Evolutionary conservation across 164 flowering plant genomes (phyloP).

Genomic region (Brasenia schreberi): DNA sequence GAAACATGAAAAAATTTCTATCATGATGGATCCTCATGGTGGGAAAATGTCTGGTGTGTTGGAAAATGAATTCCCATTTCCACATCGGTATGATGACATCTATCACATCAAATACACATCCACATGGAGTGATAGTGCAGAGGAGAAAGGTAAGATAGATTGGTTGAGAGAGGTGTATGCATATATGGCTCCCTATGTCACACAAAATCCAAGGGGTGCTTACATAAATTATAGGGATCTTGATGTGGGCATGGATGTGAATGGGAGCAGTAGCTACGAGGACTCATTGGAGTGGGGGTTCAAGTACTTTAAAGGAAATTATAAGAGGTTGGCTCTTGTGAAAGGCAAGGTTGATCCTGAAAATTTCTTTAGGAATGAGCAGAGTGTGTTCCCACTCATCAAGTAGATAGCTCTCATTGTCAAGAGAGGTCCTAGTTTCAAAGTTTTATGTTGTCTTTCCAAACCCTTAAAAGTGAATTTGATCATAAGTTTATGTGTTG

Average conservation of each 20-base stretch:
- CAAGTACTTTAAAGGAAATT: constrained; percentile 17
- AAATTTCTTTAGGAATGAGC: constrained; percentile 13
- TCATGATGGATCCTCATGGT: constrained; percentile 21
- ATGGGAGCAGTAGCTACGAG: constrained; percentile 4
- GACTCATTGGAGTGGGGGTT: constrained; percentile 12
- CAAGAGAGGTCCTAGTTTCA: too few relatives aligned
- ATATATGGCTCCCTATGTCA: constrained; percentile 12
- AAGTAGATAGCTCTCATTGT: too few relatives aligned
- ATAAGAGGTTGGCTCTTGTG: constrained; percentile 17
- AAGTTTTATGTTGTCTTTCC: too few relatives aligned
- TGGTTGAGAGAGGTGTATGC: constrained; percentile 17
- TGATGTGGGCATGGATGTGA: constrained; percentile 12
- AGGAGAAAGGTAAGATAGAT: constrained; percentile 3
- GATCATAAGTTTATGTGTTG: too few relatives aligned
- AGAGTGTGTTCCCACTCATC: constrained; percentile 6
- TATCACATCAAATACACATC: constrained; percentile 11
- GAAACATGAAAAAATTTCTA: constrained; percentile 14
- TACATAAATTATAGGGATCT: constrained; percentile 24
- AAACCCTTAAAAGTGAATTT: too few relatives aligned
- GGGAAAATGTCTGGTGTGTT: constrained; percentile 14
- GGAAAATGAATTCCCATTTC: constrained; percentile 11
- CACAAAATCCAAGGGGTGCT: constrained; percentile 16
- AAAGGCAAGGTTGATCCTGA: constrained; percentile 16
- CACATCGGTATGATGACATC: constrained; percentile 18
- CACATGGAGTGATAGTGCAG: neutral